phyloP scores from a whole-genome alignment of 345 rosid genomes.

The Bretschneidera sinensis region DNA sequence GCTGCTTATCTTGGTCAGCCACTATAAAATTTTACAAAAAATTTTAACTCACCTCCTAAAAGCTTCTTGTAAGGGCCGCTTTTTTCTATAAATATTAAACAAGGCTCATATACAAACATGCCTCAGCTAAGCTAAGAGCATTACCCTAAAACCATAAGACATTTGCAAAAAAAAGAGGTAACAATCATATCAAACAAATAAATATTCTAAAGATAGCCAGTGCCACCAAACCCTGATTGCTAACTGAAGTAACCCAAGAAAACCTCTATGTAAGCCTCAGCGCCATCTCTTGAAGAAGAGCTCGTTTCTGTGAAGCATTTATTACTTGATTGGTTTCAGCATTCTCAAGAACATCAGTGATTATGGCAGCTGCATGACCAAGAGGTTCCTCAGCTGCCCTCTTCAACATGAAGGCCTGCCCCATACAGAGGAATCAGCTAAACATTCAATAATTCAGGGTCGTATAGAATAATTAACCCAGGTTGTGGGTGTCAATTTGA shows the following conservation, averaged over 20 bases:
- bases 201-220: not conserved
- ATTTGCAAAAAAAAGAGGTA: slow-evolving; percentile 1
- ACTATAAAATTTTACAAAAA: slow-evolving; percentile 8
- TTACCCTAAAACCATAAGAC: slow-evolving; percentile 1
- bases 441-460: not conserved
- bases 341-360: slow-evolving; percentile 83
- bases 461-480: not conserved
- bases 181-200: not conserved
- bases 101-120: slow-evolving; percentile 5
- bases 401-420: slow-evolving; percentile 93
- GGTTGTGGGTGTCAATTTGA: not conserved
- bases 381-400: slow-evolving; percentile 87
- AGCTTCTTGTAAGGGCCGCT: not conserved
- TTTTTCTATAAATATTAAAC: slow-evolving; percentile 6
- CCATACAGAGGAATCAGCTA: not conserved
- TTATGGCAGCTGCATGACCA: slow-evolving; percentile 93
- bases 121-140: not conserved
- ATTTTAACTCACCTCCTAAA: slow-evolving; percentile 4
- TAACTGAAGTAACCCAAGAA: not conserved
- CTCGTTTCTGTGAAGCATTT: slow-evolving; percentile 81
- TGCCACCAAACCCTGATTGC: not conserved
- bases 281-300: slow-evolving; percentile 98
- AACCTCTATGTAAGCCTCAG: slow-evolving; percentile 54
- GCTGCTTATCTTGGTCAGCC: not conserved
- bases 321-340: slow-evolving; percentile 82